Percentiles rank a stretch among this genome's conserved stretches.
These are phyloP conservation scores for Nematocida ironsii DNA, from an alignment of 371 early-diverging fungal species.

Conservation along the genomic window DNA sequence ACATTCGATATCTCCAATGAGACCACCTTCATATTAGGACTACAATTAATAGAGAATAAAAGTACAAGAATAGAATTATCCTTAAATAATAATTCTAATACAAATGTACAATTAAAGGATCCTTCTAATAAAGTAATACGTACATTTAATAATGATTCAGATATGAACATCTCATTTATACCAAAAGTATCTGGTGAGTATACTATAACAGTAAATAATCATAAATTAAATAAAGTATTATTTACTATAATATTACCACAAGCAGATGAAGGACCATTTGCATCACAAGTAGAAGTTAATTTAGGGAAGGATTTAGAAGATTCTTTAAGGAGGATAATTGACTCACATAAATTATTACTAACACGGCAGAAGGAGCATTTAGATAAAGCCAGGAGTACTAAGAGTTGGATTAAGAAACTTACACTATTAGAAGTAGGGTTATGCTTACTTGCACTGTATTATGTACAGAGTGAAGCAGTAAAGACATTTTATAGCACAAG, in stretches of 20 bases:
- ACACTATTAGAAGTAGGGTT: slow-evolving; percentile 37
- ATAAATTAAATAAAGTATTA: not conserved
- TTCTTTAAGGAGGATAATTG: slow-evolving; percentile 15
- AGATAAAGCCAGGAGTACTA: slow-evolving; percentile 39
- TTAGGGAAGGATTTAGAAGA: slow-evolving; percentile 41
- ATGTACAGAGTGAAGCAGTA: slow-evolving; percentile 56
- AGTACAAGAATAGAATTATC: slow-evolving; percentile 21
- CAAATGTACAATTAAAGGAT: slow-evolving; percentile 11
- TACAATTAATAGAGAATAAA: not conserved
- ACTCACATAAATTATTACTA: slow-evolving; percentile 30
- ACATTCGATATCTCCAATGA: slow-evolving; percentile 5
- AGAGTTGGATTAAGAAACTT: slow-evolving; percentile 56
- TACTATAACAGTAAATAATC: not conserved
- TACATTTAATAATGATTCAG: slow-evolving; percentile 24
- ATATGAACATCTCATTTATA: slow-evolving; percentile 17
- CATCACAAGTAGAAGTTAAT: slow-evolving; percentile 18
- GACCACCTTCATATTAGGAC: not conserved
- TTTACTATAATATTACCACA: slow-evolving; percentile 32
- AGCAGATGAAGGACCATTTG: slow-evolving; percentile 52
- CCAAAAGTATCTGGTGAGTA: slow-evolving; percentile 24
- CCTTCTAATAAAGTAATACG: slow-evolving; percentile 9
- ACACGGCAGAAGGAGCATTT: slow-evolving; percentile 42
- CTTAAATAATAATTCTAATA: not conserved
- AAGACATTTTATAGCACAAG: slow-evolving; percentile 56
- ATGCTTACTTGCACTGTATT: slow-evolving; percentile 49